Percentiles rank a stretch among this genome's conserved stretches.
These are phyloP conservation scores for Vicia sativa DNA, from an alignment of 306 rosid genomes.

Conservation along the genomic window DNA sequence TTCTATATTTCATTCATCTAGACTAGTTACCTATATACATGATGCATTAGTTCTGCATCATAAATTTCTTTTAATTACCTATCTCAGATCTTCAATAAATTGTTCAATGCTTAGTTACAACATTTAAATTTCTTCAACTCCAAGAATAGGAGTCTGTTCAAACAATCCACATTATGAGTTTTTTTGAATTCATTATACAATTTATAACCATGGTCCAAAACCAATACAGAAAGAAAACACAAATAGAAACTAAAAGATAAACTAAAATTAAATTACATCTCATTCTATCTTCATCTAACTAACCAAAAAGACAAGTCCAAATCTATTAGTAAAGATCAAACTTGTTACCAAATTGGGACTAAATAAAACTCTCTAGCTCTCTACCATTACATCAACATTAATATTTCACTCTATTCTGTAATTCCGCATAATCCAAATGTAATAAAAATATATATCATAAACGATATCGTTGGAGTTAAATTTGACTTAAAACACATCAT, in stretches of 20 bases:
- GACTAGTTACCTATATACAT: slow-evolving; percentile 13
- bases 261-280: slow-evolving; percentile 8
- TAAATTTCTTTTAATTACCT: background rate
- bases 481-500: too few species aligned
- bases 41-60: slow-evolving; percentile 9
- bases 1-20: background rate
- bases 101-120: background rate
- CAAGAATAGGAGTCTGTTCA: slow-evolving; percentile 2
- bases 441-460: too few species aligned
- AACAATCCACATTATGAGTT: slow-evolving; percentile 30
- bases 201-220: background rate
- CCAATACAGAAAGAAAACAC: slow-evolving; percentile 21
- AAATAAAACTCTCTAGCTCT: slow-evolving; percentile 40
- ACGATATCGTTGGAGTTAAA: too few species aligned
- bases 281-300: slow-evolving; percentile 15
- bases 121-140: background rate
- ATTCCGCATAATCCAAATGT: too few species aligned
- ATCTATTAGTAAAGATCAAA: slow-evolving; percentile 36
- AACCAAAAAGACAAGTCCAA: slow-evolving; percentile 14
- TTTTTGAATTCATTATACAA: background rate
- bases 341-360: slow-evolving; percentile 33
- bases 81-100: slow-evolving; percentile 1
- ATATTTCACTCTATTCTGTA: background rate
- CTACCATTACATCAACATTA: slow-evolving; percentile 43
- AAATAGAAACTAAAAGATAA: background rate